Percentiles rank a stretch among this genome's conserved stretches.
Evolutionary conservation across 2,329 filamentous ascomycete genomes (phyloP).

Genomic region (Sclerotinia nivalis): DNA sequence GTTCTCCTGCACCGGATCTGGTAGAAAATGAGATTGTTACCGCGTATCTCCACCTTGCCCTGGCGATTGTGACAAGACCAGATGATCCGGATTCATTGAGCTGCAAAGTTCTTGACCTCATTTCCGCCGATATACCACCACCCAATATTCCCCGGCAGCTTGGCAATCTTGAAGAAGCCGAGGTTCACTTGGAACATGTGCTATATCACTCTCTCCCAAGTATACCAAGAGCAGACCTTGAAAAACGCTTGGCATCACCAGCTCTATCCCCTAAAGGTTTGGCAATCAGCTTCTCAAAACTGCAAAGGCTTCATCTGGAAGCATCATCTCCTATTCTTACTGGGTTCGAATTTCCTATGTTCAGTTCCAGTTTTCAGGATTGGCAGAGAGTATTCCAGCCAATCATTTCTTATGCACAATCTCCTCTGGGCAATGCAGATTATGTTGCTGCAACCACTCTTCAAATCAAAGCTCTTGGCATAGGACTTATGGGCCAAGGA

Average conservation of each 20-base stretch:
- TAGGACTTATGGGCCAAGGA: constrained; percentile 26
- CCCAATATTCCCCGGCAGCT: constrained; percentile 13
- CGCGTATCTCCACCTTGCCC: constrained; percentile 31
- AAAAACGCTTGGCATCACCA: constrained; percentile 21
- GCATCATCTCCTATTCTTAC: constrained; percentile 20
- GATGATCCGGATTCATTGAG: constrained; percentile 19
- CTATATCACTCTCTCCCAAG: constrained; percentile 21
- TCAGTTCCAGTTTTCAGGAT: constrained; percentile 25
- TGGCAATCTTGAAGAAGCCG: constrained; percentile 18
- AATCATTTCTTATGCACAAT: constrained; percentile 22
- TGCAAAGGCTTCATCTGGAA: constrained; percentile 21
- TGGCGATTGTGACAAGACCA: constrained; percentile 23
- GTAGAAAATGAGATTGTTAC: constrained; percentile 32
- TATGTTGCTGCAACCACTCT: constrained; percentile 30
- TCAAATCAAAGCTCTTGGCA: constrained; percentile 25
- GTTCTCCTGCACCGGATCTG: constrained; percentile 20
- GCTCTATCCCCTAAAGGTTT: constrained; percentile 23
- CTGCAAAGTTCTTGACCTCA: constrained; percentile 25
- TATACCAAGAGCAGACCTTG: constrained; percentile 20
- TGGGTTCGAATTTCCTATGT: constrained; percentile 20
- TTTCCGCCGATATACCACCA: constrained; percentile 17
- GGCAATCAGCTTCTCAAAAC: constrained; percentile 21
- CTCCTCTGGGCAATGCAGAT: constrained; percentile 17
- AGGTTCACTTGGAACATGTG: constrained; percentile 18
- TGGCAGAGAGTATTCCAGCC: constrained; percentile 31